Conservation (phyloP, 495 filamentous ascomycete genomes). For the Xylaria telfairii region DNA sequence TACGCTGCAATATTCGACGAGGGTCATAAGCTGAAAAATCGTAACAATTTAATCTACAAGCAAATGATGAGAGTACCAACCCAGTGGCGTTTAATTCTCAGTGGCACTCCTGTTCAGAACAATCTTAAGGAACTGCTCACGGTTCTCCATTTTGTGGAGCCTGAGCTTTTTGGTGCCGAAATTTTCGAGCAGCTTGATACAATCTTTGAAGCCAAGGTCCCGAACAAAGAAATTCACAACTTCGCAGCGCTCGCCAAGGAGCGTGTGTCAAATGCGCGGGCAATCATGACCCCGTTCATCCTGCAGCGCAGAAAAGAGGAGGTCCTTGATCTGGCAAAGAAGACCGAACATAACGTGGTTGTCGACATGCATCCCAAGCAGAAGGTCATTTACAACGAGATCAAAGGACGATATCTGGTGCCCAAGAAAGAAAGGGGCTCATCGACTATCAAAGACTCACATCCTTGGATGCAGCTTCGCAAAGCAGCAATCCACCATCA, state of each 20-base stretch:
- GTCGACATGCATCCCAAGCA: conserved; percentile 78
- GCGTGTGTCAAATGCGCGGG: conserved; percentile 81
- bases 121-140: conserved; percentile 91
- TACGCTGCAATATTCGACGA: conserved; percentile 87
- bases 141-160: conserved; percentile 89
- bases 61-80: conserved; percentile 79
- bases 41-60: conserved; percentile 77
- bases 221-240: conserved; percentile 74
- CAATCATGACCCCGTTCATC: conserved; percentile 95
- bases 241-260: conserved; percentile 81
- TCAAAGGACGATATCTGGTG: conserved; percentile 43
- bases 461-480: conserved; percentile 88
- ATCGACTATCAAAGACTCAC: conserved; percentile 49
- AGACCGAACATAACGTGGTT: conserved; percentile 76
- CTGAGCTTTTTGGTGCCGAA: conserved; percentile 74
- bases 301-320: conserved; percentile 92
- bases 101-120: conserved; percentile 94
- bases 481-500: conserved; percentile 94
- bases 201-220: conserved; percentile 90
- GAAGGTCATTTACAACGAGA: conserved; percentile 69
- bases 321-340: conserved; percentile 88
- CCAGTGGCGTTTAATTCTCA: conserved; percentile 81
- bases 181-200: conserved; percentile 73
- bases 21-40: conserved; percentile 90
- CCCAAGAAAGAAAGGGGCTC: conserved; percentile 40